Evolutionary conservation across 2,329 filamentous ascomycete species (phyloP).

Genomic region (Aschersonia sp.): DNA sequence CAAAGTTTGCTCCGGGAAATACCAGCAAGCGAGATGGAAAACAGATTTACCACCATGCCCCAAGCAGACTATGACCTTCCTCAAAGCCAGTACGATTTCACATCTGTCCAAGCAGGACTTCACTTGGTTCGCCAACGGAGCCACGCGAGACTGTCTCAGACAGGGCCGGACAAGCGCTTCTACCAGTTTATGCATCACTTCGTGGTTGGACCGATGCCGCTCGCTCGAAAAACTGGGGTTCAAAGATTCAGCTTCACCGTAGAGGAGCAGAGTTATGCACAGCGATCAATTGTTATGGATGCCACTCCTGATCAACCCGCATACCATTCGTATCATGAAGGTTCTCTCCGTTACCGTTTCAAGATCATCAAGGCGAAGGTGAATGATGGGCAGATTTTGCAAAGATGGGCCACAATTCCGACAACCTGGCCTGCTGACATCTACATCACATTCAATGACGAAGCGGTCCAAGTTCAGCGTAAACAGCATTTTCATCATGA

Average conservation of each 20-base stretch:
- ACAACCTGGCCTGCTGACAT: constrained; percentile 58
- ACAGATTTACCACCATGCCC: background rate
- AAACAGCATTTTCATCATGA: constrained; percentile 65
- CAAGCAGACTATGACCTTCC: constrained; percentile 22
- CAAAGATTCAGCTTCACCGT: constrained; percentile 34
- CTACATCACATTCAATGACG: constrained; percentile 53
- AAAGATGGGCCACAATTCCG: constrained; percentile 45
- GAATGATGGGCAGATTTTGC: constrained; percentile 20
- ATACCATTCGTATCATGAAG: background rate
- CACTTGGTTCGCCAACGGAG: constrained; percentile 34
- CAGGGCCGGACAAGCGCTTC: constrained; percentile 17
- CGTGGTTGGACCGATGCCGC: constrained; percentile 27
- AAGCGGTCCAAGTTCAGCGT: constrained; percentile 42
- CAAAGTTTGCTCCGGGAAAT: background rate
- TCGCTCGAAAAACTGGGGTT: constrained; percentile 19
- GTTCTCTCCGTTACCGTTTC: constrained; percentile 48
- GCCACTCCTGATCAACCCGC: background rate
- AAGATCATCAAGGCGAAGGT: constrained; percentile 38
- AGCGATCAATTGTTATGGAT: constrained; percentile 16
- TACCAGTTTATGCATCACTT: constrained; percentile 46
- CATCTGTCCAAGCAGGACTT: constrained; percentile 26
- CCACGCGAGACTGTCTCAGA: constrained; percentile 25
- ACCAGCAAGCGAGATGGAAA: background rate
- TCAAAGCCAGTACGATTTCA: constrained; percentile 22
- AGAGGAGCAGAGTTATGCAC: constrained; percentile 15